phyloP scores from a whole-genome alignment of 306 rosid genomes.

The Cicer arietinum region DNA sequence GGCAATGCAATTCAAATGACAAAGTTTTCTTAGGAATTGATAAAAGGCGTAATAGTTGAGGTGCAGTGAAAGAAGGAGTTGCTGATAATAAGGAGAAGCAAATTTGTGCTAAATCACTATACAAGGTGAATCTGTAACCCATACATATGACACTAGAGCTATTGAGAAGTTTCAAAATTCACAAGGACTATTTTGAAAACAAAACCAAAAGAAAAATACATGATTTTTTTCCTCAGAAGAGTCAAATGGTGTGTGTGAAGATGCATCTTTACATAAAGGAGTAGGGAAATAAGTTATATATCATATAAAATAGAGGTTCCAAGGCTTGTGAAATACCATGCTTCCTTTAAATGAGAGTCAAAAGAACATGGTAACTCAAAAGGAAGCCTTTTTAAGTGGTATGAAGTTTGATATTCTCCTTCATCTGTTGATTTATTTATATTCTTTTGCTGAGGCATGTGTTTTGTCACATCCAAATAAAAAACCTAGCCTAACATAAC shows the following conservation, averaged over 20 bases:
- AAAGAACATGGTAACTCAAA: not conserved
- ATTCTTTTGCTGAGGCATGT: not conserved
- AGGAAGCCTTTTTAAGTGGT: not conserved
- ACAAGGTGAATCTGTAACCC: not conserved
- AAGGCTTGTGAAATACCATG: not conserved
- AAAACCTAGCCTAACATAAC: constrained; percentile 17
- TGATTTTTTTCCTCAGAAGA: not conserved
- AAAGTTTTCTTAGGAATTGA: constrained; percentile 9
- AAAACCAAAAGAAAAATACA: not conserved
- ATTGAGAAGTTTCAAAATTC: constrained; percentile 11
- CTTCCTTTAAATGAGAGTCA: constrained; percentile 9
- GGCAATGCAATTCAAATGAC: constrained; percentile 17
- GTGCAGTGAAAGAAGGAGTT: not conserved
- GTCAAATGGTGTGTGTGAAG: no score
- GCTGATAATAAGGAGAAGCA: not conserved
- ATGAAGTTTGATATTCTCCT: no score
- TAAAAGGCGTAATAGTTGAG: not conserved
- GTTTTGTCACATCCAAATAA: constrained; percentile 11
- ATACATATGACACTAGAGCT: not conserved
- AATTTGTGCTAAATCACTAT: not conserved
- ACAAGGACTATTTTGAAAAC: not conserved
- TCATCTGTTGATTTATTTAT: not conserved
- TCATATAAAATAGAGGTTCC: no score
- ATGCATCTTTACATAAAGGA: no score
- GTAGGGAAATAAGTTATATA: no score